phyloP scores from a whole-genome alignment of 1,284 basidiomycete genomes.

The Microbotryum intermedium region DNA sequence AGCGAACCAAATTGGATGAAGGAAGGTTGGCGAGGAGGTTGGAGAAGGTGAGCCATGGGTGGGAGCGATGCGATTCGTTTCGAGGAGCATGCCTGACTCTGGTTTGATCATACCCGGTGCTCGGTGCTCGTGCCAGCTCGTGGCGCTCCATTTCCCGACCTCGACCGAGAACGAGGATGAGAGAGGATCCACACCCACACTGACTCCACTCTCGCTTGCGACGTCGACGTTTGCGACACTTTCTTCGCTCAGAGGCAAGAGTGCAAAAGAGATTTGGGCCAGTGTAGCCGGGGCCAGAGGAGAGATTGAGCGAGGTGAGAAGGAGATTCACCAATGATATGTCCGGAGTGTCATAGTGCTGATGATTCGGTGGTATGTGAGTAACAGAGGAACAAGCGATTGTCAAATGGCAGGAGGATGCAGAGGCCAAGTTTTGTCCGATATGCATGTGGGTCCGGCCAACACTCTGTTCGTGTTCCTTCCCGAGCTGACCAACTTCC shows the following conservation, averaged over 20 bases:
- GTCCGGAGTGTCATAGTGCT: no score
- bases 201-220: not conserved
- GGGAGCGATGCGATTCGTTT: no score
- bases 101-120: no score
- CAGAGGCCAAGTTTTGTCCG: constrained; percentile 63
- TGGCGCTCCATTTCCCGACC: constrained; percentile 24
- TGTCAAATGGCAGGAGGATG: constrained; percentile 90
- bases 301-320: constrained; percentile 19
- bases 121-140: constrained; percentile 8
- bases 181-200: not conserved
- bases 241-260: constrained; percentile 5
- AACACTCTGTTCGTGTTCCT: not conserved
- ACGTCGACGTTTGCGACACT: constrained; percentile 7
- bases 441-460: constrained; percentile 62
- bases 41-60: constrained; percentile 21
- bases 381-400: constrained; percentile 70
- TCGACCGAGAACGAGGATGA: not conserved
- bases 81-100: no score
- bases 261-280: constrained; percentile 16
- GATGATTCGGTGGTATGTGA: not conserved
- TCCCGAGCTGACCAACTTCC: not conserved
- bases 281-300: constrained; percentile 9
- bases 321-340: no score
- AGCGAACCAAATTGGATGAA: constrained; percentile 22
- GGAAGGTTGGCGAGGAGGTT: constrained; percentile 21